Percentiles rank a stretch among this genome's conserved stretches.
Evolutionary conservation across 2,329 filamentous ascomycete species (phyloP).

Genomic region (Orbilia oligospora): DNA sequence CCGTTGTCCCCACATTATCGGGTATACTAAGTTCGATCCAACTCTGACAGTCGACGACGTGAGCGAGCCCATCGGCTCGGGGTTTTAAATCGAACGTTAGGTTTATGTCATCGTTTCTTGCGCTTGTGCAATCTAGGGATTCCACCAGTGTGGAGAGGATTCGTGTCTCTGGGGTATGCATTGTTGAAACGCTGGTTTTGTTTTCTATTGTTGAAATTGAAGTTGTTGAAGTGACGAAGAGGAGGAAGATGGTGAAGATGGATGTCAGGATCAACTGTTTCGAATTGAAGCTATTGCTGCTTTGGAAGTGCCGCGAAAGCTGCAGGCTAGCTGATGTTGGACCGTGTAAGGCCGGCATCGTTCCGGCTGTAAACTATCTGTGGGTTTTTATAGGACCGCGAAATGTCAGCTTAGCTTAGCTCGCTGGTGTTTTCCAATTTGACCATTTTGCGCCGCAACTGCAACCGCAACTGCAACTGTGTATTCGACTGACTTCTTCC

Average conservation of each 20-base stretch:
- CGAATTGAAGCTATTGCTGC: not conserved
- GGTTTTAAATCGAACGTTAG: not conserved
- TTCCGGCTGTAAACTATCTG: too few relatives aligned
- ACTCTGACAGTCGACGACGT: conserved; percentile 20
- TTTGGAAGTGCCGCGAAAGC: not conserved
- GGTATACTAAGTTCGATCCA: conserved; percentile 38
- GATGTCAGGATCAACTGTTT: not conserved
- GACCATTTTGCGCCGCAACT: too few relatives aligned
- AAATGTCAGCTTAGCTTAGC: too few relatives aligned
- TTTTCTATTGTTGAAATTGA: not conserved
- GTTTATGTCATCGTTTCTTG: conserved; percentile 7
- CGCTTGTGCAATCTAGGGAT: conserved; percentile 2
- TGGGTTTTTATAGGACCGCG: conserved; percentile 20
- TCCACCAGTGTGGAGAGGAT: not conserved
- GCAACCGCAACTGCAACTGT: too few relatives aligned
- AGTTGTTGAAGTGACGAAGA: not conserved
- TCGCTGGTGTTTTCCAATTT: too few relatives aligned
- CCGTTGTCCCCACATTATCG: conserved; percentile 14
- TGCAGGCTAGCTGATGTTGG: not conserved
- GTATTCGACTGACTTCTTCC: too few relatives aligned
- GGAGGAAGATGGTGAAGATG: not conserved
- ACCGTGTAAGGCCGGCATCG: not conserved
- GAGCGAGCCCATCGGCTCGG: not conserved
- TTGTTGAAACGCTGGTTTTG: not conserved
- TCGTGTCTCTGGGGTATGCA: conserved; percentile 11